A percentile compares a stretch with the other conserved stretches of the same genome.
Conservation (phyloP, 257 asterid genomes). For the Nicotiana otophora region DNA sequence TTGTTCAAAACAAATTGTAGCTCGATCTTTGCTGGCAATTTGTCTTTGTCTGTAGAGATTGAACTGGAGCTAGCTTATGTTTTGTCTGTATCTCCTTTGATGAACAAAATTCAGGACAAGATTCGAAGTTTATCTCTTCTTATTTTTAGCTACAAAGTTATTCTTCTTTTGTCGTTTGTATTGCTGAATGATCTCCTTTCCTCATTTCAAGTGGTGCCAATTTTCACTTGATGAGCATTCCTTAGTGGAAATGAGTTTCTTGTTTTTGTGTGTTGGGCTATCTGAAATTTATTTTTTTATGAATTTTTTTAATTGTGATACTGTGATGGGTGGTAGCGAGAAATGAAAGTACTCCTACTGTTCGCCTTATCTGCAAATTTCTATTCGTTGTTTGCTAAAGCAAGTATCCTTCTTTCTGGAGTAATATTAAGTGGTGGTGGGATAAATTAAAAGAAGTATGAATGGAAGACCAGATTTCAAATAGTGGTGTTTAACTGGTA, state of each 20-base stretch:
- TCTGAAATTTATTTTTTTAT: not conserved
- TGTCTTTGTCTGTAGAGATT: not conserved
- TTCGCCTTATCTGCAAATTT: not conserved
- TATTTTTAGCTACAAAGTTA: not conserved
- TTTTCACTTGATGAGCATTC: not conserved
- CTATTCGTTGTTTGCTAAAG: not conserved
- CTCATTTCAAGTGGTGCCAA: constrained; percentile 2
- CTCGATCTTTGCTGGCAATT: constrained; percentile 2
- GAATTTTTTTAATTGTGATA: not conserved
- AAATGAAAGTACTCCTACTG: not conserved
- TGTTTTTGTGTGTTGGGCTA: not conserved
- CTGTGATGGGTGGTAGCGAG: not conserved
- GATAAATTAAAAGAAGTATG: not conserved
- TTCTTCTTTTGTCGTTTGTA: not conserved
- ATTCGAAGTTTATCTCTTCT: not conserved
- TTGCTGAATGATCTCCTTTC: not conserved
- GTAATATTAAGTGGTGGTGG: not conserved
- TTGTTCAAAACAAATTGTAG: not conserved
- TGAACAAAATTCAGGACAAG: not conserved
- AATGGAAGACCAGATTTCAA: not conserved
- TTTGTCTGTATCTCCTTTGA: not conserved
- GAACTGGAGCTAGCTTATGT: not conserved
- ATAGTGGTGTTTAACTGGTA: not conserved
- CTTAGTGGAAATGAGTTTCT: not conserved
- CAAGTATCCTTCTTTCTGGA: not conserved